Base-by-base conservation (phyloP, 139 green algal species). In the Mesotaenium endlicherianum region DNA sequence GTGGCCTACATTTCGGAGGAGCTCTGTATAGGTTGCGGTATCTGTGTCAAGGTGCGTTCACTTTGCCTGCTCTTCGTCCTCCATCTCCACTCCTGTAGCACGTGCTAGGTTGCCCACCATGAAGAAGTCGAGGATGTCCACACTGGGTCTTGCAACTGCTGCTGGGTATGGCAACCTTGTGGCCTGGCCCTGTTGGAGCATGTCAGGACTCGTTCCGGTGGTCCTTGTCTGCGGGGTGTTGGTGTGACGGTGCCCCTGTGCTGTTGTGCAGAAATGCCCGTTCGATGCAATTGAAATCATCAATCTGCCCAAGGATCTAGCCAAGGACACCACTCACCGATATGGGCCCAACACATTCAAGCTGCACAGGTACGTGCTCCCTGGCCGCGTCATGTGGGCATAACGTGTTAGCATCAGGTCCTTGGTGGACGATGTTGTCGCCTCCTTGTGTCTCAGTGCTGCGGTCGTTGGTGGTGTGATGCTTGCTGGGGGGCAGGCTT, bases 241-340 rank as follows among this genome's bases (percentile, higher is more conserved):
- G n/a, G n/a, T n/a, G n/a, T n/a, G n/a, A n/a, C n/a, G n/a, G n/a
- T n/a, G n/a, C n/a, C n/a, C n/a, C n/a, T n/a, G n/a, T n/a, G n/a
- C n/a, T n/a, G n/a, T n/a, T n/a, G 60, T 26, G 1, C 78, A 88
- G 93, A 99, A 99, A 93, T 99, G 97, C 88, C 97, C 97, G 26
- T 99, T 98, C 86, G 96, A 99, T 43, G 95, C 96, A 1, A 98
- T 99, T 89, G 93, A 95, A 89, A 98, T 99, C 90, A 99, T 99
- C 92, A 99, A 99, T 89, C 89, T 99, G 88, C 97, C 97, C 59
- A 98, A 98, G 90, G 93, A 99, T 81, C 82, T 99, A 84, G 95
- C 95, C 78, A 94, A 93, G 85, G 91, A 98, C 78, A 99, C 96
- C 8, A 99, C 95, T 0, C 97, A 99, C 79, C 91, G 97, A 53